phyloP scores from a whole-genome alignment of 371 early-diverging fungal genomes.

The Entomophthora muscae region DNA sequence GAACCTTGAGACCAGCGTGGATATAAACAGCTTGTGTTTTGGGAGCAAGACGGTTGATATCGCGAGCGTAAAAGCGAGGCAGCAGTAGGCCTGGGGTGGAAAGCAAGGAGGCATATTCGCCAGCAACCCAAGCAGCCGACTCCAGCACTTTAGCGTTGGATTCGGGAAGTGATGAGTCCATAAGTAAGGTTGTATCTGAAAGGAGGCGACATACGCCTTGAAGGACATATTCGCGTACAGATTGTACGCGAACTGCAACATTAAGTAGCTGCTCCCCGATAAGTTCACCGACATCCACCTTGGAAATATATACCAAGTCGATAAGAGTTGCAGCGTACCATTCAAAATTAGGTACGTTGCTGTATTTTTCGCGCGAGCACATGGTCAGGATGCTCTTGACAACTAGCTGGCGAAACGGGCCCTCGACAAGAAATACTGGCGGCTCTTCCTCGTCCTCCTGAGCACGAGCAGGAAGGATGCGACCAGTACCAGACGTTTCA shows the following conservation, averaged over 20 bases:
- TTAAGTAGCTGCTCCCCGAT: constrained; percentile 67
- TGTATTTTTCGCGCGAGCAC: constrained; percentile 69
- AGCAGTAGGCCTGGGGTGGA: neutral
- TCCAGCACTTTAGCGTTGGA: constrained; percentile 57
- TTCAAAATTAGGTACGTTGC: constrained; percentile 74
- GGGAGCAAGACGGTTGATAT: neutral
- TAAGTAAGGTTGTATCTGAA: constrained; percentile 36
- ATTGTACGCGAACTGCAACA: constrained; percentile 74
- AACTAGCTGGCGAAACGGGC: constrained; percentile 51
- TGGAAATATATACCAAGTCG: constrained; percentile 51
- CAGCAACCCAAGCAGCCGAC: constrained; percentile 80
- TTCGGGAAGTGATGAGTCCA: constrained; percentile 34
- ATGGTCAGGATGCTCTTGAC: constrained; percentile 61
- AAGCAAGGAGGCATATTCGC: constrained; percentile 55
- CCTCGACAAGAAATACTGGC: constrained; percentile 7
- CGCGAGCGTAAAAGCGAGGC: neutral
- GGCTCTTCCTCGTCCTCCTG: constrained; percentile 8
- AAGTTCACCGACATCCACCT: constrained; percentile 47
- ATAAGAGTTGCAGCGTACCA: constrained; percentile 80
- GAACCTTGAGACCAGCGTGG: constrained; percentile 56
- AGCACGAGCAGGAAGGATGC: constrained; percentile 19
- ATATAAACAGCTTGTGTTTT: constrained; percentile 47
- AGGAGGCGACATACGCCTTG: constrained; percentile 47
- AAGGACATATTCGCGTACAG: constrained; percentile 59
- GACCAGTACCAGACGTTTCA: constrained; percentile 10